phyloP scores from a whole-genome alignment of 768 basidiomycete genomes.

The Exsudoporus frostii region DNA sequence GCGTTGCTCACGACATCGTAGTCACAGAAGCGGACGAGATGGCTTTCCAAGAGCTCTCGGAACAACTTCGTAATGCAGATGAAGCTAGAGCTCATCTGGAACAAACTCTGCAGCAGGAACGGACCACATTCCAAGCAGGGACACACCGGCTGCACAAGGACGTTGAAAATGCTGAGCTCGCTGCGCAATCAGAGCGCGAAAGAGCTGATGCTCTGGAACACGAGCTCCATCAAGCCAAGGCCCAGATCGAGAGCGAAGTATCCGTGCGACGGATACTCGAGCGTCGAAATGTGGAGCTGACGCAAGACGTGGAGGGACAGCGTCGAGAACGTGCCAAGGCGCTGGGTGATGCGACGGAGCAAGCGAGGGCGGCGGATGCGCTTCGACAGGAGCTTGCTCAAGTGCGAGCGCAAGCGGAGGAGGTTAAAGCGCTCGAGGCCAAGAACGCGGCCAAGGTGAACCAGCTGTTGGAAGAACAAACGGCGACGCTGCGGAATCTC shows the following conservation, averaged over 20 bases:
- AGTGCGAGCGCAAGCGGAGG: slow-evolving; percentile 59
- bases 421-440: slow-evolving; percentile 63
- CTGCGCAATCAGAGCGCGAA: slow-evolving; percentile 44
- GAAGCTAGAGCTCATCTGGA: slow-evolving; percentile 59
- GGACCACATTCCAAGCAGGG: slow-evolving; percentile 52
- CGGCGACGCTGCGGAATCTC: slow-evolving; percentile 61
- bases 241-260: slow-evolving; percentile 62
- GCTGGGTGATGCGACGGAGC: slow-evolving; percentile 66
- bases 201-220: slow-evolving; percentile 57
- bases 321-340: slow-evolving; percentile 53
- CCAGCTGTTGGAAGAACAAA: slow-evolving; percentile 71
- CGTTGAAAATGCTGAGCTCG: slow-evolving; percentile 39
- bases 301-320: slow-evolving; percentile 53
- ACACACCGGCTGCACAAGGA: slow-evolving; percentile 49
- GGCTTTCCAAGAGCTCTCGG: slow-evolving; percentile 66
- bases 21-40: slow-evolving; percentile 75
- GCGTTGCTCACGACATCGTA: slow-evolving; percentile 27
- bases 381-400: slow-evolving; percentile 63
- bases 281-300: slow-evolving; percentile 56
- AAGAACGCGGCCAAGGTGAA: slow-evolving; percentile 62
- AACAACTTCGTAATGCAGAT: slow-evolving; percentile 60
- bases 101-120: slow-evolving; percentile 54
- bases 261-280: slow-evolving; percentile 63
- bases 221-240: slow-evolving; percentile 58
- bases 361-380: slow-evolving; percentile 54